A percentile compares a stretch with the other conserved stretches of the same genome.
Conservation (phyloP, 768 basidiomycete species). For the Boletus rubropictus region DNA sequence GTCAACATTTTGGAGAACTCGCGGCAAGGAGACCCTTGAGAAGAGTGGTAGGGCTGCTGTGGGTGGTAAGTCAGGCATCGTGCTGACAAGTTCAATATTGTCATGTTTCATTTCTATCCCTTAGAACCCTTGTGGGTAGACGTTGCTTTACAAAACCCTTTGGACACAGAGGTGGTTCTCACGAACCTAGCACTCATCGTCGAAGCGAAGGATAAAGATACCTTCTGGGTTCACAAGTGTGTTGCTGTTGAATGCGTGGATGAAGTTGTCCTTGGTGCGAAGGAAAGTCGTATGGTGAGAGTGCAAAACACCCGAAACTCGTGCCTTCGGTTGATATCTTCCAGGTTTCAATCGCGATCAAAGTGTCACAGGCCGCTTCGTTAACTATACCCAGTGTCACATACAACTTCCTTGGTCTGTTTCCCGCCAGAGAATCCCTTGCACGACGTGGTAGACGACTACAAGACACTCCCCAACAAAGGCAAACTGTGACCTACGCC, state of each 20-base stretch:
- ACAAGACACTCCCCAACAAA: conserved; percentile 67
- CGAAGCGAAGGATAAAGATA: conserved; percentile 32
- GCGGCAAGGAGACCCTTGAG: conserved; percentile 51
- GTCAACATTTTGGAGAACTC: conserved; percentile 51
- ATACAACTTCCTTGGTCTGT: conserved; percentile 69
- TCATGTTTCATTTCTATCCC: conserved; percentile 1
- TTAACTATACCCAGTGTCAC: conserved; percentile 52
- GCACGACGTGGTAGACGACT: conserved; percentile 68
- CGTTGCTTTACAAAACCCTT: conserved; percentile 60
- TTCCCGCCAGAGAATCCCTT: conserved; percentile 63
- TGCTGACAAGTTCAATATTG: background rate
- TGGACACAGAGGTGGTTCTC: conserved; percentile 68
- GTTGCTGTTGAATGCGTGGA: conserved; percentile 56
- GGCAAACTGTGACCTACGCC: conserved; percentile 64
- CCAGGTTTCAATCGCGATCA: conserved; percentile 62
- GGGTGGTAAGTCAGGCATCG: conserved; percentile 42
- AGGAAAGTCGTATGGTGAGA: conserved; percentile 61
- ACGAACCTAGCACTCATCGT: conserved; percentile 55
- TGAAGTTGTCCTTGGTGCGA: conserved; percentile 56
- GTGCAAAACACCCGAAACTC: background rate
- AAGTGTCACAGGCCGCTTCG: conserved; percentile 43
- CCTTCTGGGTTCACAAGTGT: conserved; percentile 32
- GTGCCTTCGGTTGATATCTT: background rate
- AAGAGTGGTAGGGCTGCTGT: conserved; percentile 55
- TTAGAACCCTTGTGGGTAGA: conserved; percentile 78